Evolutionary conservation across 116 monocot species (phyloP).

Genomic region (Dioscorea cayenensis): DNA sequence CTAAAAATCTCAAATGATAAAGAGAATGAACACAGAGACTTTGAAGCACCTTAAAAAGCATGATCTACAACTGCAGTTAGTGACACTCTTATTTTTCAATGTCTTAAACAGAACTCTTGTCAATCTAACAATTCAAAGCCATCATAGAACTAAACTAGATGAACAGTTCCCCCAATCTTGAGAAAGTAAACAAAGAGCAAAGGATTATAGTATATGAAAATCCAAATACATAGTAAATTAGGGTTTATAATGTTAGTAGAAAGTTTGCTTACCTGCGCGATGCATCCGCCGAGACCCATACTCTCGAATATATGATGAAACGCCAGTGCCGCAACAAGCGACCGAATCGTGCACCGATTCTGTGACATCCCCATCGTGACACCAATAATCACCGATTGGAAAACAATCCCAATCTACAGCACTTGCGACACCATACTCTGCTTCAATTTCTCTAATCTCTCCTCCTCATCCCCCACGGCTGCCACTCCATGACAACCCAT

Average conservation of each 20-base stretch:
- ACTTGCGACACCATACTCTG: slow-evolving; percentile 93
- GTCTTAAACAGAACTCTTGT: too few species aligned
- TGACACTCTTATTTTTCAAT: too few species aligned
- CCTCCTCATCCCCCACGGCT: slow-evolving; percentile 37
- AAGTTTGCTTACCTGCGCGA: slow-evolving; percentile 65
- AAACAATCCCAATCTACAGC: slow-evolving; percentile 89
- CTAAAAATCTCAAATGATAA: too few species aligned
- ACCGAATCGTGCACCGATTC: slow-evolving; percentile 76
- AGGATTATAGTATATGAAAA: not conserved
- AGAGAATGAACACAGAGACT: too few species aligned
- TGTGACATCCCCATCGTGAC: slow-evolving; percentile 95
- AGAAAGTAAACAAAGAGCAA: too few species aligned
- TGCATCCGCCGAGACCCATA: slow-evolving; percentile 96
- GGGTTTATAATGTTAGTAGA: not conserved
- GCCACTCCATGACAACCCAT: slow-evolving; percentile 14
- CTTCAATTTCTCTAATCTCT: slow-evolving; percentile 66
- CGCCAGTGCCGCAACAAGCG: slow-evolving; percentile 72
- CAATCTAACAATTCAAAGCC: too few species aligned
- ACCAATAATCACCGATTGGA: slow-evolving; percentile 94
- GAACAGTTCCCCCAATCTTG: too few species aligned
- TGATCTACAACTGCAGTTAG: too few species aligned
- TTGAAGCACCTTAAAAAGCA: too few species aligned
- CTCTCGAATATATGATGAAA: slow-evolving; percentile 96
- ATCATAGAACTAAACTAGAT: too few species aligned
- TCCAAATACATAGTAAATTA: not conserved